Percentiles rank a stretch among this genome's conserved stretches.
phyloP scores from a whole-genome alignment of 208 protist species.

The Crithidia bombi region DNA sequence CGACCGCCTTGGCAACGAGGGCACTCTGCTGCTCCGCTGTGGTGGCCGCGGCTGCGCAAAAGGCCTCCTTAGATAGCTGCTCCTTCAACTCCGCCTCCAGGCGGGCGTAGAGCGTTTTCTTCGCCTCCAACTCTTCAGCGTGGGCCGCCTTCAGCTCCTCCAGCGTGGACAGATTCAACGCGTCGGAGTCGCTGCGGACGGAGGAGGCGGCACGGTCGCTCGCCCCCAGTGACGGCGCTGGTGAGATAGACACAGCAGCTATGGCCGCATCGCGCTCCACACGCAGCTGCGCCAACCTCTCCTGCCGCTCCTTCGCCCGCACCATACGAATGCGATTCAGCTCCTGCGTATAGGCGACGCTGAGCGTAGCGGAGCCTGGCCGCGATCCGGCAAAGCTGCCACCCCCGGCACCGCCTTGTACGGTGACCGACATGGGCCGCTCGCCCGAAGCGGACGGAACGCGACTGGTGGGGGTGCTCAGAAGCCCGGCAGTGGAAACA shows the following conservation, averaged over 20 bases:
- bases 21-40: constrained; percentile 37
- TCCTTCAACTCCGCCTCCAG: constrained; percentile 49
- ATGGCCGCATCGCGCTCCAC: constrained; percentile 33
- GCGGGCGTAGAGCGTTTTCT: constrained; percentile 36
- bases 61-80: constrained; percentile 40
- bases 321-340: constrained; percentile 33
- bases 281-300: constrained; percentile 34
- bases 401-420: constrained; percentile 11
- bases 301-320: constrained; percentile 39
- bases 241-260: constrained; percentile 11
- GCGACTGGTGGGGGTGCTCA: constrained; percentile 6
- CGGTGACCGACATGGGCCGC: constrained; percentile 10
- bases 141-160: constrained; percentile 42
- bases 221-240: not conserved
- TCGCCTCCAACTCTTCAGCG: constrained; percentile 23
- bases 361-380: constrained; percentile 10
- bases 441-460: constrained; percentile 9
- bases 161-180: constrained; percentile 1
- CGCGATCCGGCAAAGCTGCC: constrained; percentile 9
- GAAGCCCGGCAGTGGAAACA: not conserved
- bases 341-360: constrained; percentile 33
- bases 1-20: constrained; percentile 52
- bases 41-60: constrained; percentile 26
- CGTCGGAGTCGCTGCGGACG: constrained; percentile 1
- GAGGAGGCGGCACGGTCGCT: constrained; percentile 8